These are phyloP conservation scores for Theobroma grandiflorum DNA, from an alignment of 441 rosid species.

Conservation along the genomic window DNA sequence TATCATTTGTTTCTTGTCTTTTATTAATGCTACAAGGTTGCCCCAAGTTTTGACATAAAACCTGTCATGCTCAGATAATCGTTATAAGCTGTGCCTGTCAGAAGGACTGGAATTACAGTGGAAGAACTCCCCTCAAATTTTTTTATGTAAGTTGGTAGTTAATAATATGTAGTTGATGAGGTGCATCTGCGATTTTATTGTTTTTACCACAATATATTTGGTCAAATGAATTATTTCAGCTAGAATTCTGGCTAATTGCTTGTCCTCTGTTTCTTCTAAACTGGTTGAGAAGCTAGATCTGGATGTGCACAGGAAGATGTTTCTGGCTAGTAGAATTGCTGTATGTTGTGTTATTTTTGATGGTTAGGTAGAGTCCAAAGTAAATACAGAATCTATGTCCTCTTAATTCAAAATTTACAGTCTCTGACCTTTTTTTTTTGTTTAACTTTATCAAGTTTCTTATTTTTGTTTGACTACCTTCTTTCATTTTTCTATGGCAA, in stretches of 20 bases:
- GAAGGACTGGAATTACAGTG: conserved; percentile 50
- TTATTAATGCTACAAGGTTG: background rate
- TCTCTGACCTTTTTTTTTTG: background rate
- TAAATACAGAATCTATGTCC: background rate
- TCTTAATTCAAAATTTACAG: background rate
- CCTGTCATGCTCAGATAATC: conserved; percentile 42
- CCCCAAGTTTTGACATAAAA: conserved; percentile 15
- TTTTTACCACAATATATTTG: background rate
- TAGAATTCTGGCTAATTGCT: background rate
- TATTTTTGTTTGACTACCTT: background rate
- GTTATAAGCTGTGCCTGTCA: conserved; percentile 41
- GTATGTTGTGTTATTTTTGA: background rate
- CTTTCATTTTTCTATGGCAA: background rate
- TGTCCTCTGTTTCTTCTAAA: conserved; percentile 2
- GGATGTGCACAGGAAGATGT: background rate
- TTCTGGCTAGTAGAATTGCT: background rate
- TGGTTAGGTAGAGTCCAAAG: background rate
- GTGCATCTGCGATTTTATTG: conserved; percentile 12
- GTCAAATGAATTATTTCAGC: background rate
- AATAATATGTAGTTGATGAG: background rate
- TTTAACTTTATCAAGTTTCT: background rate
- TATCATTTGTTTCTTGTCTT: conserved; percentile 19
- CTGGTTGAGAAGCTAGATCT: background rate
- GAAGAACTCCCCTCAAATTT: conserved; percentile 45
- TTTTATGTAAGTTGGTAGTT: conserved; percentile 57